Base-by-base conservation (phyloP, 305 asterid species). In the Rubia tinctorum region DNA sequence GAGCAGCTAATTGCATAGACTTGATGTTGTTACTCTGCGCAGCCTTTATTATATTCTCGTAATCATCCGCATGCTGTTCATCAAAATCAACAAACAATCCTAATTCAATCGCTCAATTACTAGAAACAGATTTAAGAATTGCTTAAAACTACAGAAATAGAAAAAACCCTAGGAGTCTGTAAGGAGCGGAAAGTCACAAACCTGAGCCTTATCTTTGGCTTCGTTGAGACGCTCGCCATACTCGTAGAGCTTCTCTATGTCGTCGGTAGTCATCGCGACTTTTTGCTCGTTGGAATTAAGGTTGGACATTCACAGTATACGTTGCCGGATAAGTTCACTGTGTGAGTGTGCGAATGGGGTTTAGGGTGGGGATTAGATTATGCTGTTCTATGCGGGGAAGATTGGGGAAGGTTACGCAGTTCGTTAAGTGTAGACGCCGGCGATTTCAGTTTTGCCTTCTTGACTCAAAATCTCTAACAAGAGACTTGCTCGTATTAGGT, bases 1-100 rank as follows among this genome's bases (percentile, higher is more conserved):
- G 98, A 69, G 98, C 98, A 65, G 98, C 96, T 73, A 93, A 86
- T 76, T 93, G 98, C 81, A 91, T 88, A 6, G 97, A 92, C 82
- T 93, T 93, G 60, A 90, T 84, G 75, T 86, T 86, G 85, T 81
- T 84, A 80, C 98, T 91, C 81, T 77, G 85, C 3, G 91, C 93
- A 61, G 96, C 90, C 82, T 88, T 85, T 22, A 91, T 80, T 75
- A 93, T 93, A 77, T 84, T 91, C 80, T 86, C 89, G 71, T 93
- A 93, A 82, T 91, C 96, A 71, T 84, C 96, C 73, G 80, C 79
- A 62, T 86, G 81, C 98, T 93, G 78, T 66, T 73, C 37, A 61
- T 71, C 39, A 64, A 30, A 71, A 8, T 3, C 18, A 15, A 43
- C 60, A 34, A 40, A 55, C 27, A 17, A 40, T 66, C 23, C 67